These are phyloP conservation scores for Collybiopsis confluens DNA, from an alignment of 768 basidiomycete species.

Conservation along the genomic window DNA sequence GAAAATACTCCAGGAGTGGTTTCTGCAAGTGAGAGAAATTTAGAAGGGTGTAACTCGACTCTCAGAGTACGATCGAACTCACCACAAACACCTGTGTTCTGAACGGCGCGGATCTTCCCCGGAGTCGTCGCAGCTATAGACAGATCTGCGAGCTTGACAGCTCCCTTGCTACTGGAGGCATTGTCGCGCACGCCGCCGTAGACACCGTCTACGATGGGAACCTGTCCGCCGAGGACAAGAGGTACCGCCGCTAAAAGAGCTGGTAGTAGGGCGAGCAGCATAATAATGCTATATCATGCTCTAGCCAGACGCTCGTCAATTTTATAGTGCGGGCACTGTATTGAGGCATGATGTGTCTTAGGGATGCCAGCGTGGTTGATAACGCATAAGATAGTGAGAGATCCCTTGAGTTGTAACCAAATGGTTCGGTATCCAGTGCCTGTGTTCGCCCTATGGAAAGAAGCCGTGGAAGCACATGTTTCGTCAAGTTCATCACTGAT, in stretches of 20 bases:
- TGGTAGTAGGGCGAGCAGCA: conserved; percentile 1
- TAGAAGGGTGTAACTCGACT: background rate
- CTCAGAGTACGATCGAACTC: conserved; percentile 3
- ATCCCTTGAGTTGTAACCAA: background rate
- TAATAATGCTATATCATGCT: background rate
- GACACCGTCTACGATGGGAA: conserved; percentile 12
- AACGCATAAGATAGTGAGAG: background rate
- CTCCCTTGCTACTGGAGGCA: background rate
- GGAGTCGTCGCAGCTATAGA: conserved; percentile 15
- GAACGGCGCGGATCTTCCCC: conserved; percentile 40
- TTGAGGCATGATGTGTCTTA: background rate
- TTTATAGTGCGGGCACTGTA: background rate
- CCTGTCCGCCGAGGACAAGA: conserved; percentile 8
- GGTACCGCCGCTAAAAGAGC: background rate
- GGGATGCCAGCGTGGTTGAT: background rate
- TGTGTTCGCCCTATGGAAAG: background rate
- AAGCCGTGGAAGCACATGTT: conserved; percentile 4
- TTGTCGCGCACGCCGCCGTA: conserved; percentile 7
- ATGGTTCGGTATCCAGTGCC: background rate
- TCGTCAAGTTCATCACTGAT: background rate
- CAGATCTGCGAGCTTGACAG: conserved; percentile 1
- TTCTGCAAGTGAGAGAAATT: conserved; percentile 28
- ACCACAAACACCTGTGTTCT: conserved; percentile 64
- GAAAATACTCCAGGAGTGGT: conserved; percentile 59
- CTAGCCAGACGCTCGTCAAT: background rate